These are phyloP conservation scores for Picea abies DNA, from an alignment of 83 land plant species.

Conservation along the genomic window DNA sequence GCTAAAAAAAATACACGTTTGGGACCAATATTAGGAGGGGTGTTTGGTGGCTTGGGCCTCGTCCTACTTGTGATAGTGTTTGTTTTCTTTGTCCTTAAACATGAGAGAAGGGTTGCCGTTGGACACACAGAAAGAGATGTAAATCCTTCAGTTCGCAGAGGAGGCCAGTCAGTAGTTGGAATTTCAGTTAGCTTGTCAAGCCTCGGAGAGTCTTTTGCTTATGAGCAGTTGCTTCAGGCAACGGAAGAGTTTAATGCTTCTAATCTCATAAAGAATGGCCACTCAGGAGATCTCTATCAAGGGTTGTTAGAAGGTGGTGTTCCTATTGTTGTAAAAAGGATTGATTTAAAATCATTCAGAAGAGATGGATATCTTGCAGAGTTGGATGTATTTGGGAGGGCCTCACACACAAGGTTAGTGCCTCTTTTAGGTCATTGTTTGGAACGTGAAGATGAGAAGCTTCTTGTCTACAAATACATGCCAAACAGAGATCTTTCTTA, in stretches of 20 bases:
- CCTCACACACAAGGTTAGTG: conserved; percentile 78
- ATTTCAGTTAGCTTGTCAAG: conserved; percentile 45
- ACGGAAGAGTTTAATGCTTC: conserved; percentile 58
- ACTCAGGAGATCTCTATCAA: conserved; percentile 84
- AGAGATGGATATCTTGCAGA: conserved; percentile 71
- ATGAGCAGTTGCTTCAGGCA: conserved; percentile 75
- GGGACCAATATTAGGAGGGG: conserved; percentile 61
- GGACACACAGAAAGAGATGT: conserved; percentile 29
- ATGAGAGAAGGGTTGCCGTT: conserved; percentile 12
- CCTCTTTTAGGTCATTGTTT: conserved; percentile 90
- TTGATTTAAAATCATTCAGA: conserved; percentile 47
- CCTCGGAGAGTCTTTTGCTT: conserved; percentile 77
- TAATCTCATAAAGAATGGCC: conserved; percentile 87
- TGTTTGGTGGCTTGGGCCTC: conserved; percentile 66
- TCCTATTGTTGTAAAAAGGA: conserved; percentile 72
- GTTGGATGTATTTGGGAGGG: conserved; percentile 76
- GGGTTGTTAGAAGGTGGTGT: conserved; percentile 71
- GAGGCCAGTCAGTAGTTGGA: conserved; percentile 29
- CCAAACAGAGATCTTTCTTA: conserved; percentile 83
- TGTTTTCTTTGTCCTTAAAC: conserved; percentile 25
- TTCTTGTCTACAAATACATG: conserved; percentile 86
- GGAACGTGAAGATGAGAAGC: conserved; percentile 81
- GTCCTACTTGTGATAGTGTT: conserved; percentile 37
- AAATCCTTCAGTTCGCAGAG: conserved; percentile 1
- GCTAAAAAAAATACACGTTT: conserved; percentile 26